Evolutionary conservation across 106 monocot genomes (phyloP).

Genomic region (Alisma plantagoaquatica): DNA sequence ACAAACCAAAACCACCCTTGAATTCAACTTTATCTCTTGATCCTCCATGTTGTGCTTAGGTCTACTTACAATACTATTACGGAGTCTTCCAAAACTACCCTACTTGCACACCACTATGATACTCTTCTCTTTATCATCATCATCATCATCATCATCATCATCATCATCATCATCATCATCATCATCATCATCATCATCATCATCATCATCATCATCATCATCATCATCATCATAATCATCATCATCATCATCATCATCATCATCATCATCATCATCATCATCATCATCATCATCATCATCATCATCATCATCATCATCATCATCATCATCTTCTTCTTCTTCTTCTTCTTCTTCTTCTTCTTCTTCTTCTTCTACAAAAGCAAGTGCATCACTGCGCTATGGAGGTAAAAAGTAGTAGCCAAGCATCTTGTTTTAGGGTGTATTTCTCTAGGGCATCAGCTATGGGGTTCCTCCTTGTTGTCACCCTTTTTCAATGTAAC

Average conservation of each 20-base stretch:
- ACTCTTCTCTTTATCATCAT: neutral
- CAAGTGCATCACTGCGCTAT: too few relatives aligned
- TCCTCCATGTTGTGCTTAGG: too few relatives aligned
- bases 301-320: constrained; percentile 1
- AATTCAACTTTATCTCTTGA: too few relatives aligned
- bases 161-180: constrained; percentile 1
- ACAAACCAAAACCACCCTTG: too few relatives aligned
- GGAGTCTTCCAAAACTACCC: too few relatives aligned
- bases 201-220: constrained; percentile 1
- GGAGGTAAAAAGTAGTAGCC: too few relatives aligned
- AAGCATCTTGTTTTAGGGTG: too few relatives aligned
- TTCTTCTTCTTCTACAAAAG: neutral
- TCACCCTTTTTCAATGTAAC: too few relatives aligned
- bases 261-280: constrained; percentile 1
- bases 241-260: constrained; percentile 1
- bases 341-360: constrained; percentile 1
- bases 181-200: constrained; percentile 1
- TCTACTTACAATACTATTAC: too few relatives aligned
- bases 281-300: constrained; percentile 1
- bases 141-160: constrained; percentile 1
- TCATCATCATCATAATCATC: neutral
- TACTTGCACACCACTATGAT: too few relatives aligned
- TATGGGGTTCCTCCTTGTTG: too few relatives aligned
- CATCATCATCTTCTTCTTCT: neutral
- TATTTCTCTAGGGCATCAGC: too few relatives aligned